Percentiles rank a stretch among this genome's conserved stretches.
Evolutionary conservation across 2,329 filamentous ascomycete species (phyloP).

Genomic region (Karstenula rhodostoma): DNA sequence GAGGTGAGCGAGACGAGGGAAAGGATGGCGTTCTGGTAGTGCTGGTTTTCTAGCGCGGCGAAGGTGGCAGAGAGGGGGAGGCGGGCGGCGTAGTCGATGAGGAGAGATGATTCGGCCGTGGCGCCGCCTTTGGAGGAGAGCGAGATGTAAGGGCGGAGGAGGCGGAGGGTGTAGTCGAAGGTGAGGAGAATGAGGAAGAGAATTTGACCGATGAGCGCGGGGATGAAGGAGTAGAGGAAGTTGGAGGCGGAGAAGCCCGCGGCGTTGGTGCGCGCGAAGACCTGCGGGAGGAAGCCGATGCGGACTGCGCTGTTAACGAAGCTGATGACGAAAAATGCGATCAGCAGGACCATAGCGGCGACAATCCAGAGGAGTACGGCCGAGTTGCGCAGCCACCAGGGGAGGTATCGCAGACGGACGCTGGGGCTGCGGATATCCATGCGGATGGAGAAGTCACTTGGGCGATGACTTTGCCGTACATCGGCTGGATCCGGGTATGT

Average conservation of each 20-base stretch:
- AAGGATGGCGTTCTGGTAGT: conserved; percentile 71
- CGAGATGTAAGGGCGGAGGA: conserved; percentile 74
- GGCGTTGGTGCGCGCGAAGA: conserved; percentile 67
- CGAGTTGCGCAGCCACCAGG: conserved; percentile 76
- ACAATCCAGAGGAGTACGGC: conserved; percentile 71
- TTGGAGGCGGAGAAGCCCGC: conserved; percentile 82
- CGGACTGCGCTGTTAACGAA: conserved; percentile 75
- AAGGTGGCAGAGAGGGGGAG: conserved; percentile 68
- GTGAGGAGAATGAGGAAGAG: conserved; percentile 73
- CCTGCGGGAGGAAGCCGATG: conserved; percentile 74
- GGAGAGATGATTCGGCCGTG: conserved; percentile 68
- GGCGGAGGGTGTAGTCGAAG: conserved; percentile 70
- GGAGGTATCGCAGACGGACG: conserved; percentile 72
- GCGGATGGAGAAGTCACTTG: conserved; percentile 56
- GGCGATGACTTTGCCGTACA: conserved; percentile 20
- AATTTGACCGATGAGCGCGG: conserved; percentile 71
- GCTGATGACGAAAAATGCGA: conserved; percentile 73
- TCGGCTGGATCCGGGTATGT: conserved; percentile 19
- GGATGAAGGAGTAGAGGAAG: conserved; percentile 84
- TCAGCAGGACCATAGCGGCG: conserved; percentile 47
- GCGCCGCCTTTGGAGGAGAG: conserved; percentile 67
- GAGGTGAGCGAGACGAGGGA: conserved; percentile 68
- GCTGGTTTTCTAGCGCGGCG: conserved; percentile 66
- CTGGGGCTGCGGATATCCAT: conserved; percentile 61
- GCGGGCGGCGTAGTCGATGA: conserved; percentile 75